A percentile compares a stretch with the other conserved stretches of the same genome.
Evolutionary conservation across 2,329 filamentous ascomycete genomes (phyloP).

Genomic region (Blastomyces parvus): DNA sequence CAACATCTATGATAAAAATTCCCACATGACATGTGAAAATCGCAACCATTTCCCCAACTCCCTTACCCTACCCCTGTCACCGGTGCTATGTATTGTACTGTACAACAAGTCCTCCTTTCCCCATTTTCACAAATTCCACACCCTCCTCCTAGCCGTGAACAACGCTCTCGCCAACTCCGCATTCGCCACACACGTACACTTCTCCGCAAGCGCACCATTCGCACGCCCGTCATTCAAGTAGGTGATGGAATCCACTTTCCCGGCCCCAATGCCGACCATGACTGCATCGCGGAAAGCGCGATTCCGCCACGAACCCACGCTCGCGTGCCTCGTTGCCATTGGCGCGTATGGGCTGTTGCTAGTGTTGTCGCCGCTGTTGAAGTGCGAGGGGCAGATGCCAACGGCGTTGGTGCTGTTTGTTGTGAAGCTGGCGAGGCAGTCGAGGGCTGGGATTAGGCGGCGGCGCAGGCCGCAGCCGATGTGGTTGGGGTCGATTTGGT

Average conservation of each 20-base stretch:
- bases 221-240: background rate
- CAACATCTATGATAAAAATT: background rate
- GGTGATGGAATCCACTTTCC: background rate
- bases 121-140: background rate
- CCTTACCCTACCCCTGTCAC: too few relatives aligned
- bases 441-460: slow-evolving; percentile 31
- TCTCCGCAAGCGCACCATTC: background rate
- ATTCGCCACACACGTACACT: background rate
- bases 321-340: background rate
- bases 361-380: background rate
- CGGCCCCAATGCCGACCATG: background rate
- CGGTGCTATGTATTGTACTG: too few relatives aligned
- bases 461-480: slow-evolving; percentile 35
- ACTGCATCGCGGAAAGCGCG: background rate
- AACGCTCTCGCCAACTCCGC: slow-evolving; percentile 4
- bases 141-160: slow-evolving; percentile 2
- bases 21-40: too few relatives aligned
- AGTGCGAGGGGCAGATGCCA: slow-evolving; percentile 12
- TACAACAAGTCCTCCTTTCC: background rate
- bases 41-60: background rate
- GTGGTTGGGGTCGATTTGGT: slow-evolving; percentile 36
- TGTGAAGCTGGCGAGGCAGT: slow-evolving; percentile 31
- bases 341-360: background rate
- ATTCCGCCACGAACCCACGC: background rate
- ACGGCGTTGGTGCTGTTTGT: slow-evolving; percentile 20